Evolutionary conservation across 2,329 filamentous ascomycete genomes (phyloP), one percentile per base, ranked within the genome.

Genomic region (Colletotrichum liaoningense): DNA sequence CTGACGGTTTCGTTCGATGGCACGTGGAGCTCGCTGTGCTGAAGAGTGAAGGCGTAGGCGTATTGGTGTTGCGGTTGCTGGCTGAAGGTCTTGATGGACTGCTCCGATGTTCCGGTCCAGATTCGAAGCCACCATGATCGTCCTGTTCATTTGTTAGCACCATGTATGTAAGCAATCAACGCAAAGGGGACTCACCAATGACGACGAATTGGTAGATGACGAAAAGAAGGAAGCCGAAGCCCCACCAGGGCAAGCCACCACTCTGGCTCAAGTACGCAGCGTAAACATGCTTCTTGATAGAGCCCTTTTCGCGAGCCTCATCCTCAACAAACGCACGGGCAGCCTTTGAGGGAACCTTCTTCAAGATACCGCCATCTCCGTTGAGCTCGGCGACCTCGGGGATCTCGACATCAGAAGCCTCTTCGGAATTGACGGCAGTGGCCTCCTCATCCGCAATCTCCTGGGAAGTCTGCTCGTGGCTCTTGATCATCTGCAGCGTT

Each of bases 241-340:
- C 75, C 93, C 93, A 94, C 77, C 90, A 90, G 16, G 84, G 79
- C 76, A 86, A 84, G 11, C 92, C 91, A 19, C 93, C 93, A 74
- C 90, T 93, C 28, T 91, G 89, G 11, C 85, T 86, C 16, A 95
- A 81, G 78, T 95, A 97, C 0, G 87, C 86, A 14, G 85, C 78
- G 75, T 95, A 96, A n/a, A 95, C 88, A 7, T 86, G 85, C 26
- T 86, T 85, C 76, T 92, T 92, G 38, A 96, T 90, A 5, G 91
- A 88, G 1, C 94, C 94, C 66, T 88, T 88, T 79, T 94, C 93
- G 69, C 91, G 88, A n/a, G 84, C 85, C 80, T 97, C 94, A 3
- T 95, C 93, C 78, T 95, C 91, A 30, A 94, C 89, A 76, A 95
- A 96, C 80, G 94, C 93, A 75, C 91, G 91, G 0, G 90, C 87